These are phyloP conservation scores for Neurospora crassa DNA, from an alignment of 2,329 filamentous ascomycete species.

Conservation along the genomic window DNA sequence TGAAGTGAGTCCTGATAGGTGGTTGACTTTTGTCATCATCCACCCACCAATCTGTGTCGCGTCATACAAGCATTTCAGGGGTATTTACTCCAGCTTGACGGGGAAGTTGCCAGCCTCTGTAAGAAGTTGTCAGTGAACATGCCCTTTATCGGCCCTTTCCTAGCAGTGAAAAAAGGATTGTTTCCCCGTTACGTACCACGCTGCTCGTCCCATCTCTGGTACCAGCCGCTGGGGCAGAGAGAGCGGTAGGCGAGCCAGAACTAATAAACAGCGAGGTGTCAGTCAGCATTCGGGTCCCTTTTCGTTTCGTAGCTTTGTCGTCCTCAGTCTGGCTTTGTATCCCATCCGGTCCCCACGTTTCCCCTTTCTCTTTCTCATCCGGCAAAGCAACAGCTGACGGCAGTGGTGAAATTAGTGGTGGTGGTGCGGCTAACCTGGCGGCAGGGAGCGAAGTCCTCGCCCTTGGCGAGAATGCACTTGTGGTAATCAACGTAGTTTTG, in stretches of 20 bases:
- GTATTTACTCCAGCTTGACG: conserved; percentile 49
- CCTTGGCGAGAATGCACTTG: conserved; percentile 98
- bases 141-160: background rate
- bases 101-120: conserved; percentile 61
- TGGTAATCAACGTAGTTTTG: conserved; percentile 99
- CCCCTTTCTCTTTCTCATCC: background rate
- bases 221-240: conserved; percentile 93
- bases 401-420: background rate
- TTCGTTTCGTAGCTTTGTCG: background rate
- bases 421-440: conserved; percentile 59
- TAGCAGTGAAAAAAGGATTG: background rate
- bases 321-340: background rate
- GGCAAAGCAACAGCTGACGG: background rate
- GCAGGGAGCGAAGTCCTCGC: conserved; percentile 96
- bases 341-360: background rate
- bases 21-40: conserved; percentile 3
- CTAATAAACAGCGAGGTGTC: conserved; percentile 36
- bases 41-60: conserved; percentile 9
- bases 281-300: conserved; percentile 10
- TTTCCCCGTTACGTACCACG: conserved; percentile 53
- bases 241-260: conserved; percentile 96
- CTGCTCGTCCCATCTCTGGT: conserved; percentile 92
- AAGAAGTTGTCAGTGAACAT: conserved; percentile 2
- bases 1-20: conserved; percentile 5
- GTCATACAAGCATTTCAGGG: conserved; percentile 5